phyloP scores from a whole-genome alignment of 73 alveolate genomes.

The Paramecium bursaria region DNA sequence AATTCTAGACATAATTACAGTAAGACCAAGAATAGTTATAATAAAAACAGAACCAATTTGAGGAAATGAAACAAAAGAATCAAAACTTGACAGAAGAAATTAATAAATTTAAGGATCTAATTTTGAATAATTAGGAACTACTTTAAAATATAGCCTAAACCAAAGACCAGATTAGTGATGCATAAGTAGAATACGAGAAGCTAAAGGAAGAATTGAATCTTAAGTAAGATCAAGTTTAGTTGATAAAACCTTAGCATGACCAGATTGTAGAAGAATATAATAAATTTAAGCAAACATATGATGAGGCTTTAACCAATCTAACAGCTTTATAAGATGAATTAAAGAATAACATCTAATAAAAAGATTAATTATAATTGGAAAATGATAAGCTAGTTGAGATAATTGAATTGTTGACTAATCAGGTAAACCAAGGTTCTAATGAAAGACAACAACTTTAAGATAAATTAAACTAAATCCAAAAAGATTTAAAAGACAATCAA shows the following conservation, averaged over 20 bases:
- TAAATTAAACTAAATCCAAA: neutral
- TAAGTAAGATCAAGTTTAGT: neutral
- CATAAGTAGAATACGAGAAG: neutral
- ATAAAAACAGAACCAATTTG: neutral
- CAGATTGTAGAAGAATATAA: neutral
- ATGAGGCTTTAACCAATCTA: neutral
- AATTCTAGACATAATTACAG: conserved; percentile 1
- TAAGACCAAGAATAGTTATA: neutral
- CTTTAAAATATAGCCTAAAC: neutral
- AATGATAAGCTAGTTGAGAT: conserved; percentile 5
- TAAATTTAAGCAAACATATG: neutral
- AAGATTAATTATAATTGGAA: conserved; percentile 3
- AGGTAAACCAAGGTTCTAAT: no score
- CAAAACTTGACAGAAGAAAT: neutral
- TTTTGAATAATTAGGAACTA: neutral
- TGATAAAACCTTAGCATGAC: conserved; percentile 23
- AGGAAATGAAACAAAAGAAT: conserved; percentile 1
- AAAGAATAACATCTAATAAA: neutral
- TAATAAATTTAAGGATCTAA: conserved; percentile 16
- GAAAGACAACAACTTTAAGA: conserved; percentile 30
- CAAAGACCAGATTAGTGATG: conserved; percentile 24
- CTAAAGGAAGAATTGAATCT: conserved; percentile 8
- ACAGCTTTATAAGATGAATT: neutral
- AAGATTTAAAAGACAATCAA: neutral
- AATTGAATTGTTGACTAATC: conserved; percentile 2